A percentile compares a stretch with the other conserved stretches of the same genome.
These are phyloP conservation scores for Colletotrichum chlorophyti DNA, from an alignment of 2,329 filamentous ascomycete species.

Conservation along the genomic window DNA sequence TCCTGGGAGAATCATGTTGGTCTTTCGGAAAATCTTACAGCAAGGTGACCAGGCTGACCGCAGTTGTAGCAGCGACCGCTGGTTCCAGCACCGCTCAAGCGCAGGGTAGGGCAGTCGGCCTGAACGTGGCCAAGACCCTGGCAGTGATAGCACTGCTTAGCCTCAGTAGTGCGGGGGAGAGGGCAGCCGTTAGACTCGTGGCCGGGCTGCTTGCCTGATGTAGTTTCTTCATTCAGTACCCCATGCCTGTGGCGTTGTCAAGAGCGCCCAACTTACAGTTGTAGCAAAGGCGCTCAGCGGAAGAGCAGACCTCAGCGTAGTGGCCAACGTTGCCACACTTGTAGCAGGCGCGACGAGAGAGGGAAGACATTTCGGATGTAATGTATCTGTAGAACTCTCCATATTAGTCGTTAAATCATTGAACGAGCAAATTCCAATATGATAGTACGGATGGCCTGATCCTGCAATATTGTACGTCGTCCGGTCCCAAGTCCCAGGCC, in stretches of 20 bases:
- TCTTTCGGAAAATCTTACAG: constrained; percentile 61
- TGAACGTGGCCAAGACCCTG: constrained; percentile 98
- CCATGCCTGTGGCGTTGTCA: not conserved
- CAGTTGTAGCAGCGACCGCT: constrained; percentile 97
- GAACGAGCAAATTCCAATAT: no score
- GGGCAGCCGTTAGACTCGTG: constrained; percentile 99
- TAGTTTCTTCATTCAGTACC: constrained; percentile 11
- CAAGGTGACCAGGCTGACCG: constrained; percentile 90
- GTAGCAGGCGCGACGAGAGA: constrained; percentile 84
- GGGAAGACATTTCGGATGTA: constrained; percentile 70
- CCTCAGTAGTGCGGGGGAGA: constrained; percentile 94
- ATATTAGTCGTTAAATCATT: constrained; percentile 33
- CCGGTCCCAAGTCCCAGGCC: no score
- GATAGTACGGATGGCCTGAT: no score
- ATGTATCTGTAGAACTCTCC: not conserved
- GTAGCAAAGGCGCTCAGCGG: constrained; percentile 97
- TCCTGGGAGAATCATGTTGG: not conserved
- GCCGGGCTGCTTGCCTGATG: constrained; percentile 85
- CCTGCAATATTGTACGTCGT: no score
- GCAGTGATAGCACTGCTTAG: constrained; percentile 99
- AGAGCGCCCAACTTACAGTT: constrained; percentile 75
- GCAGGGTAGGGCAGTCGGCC: constrained; percentile 96
- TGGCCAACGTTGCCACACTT: constrained; percentile 85
- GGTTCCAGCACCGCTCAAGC: constrained; percentile 81
- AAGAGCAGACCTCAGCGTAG: constrained; percentile 91